Percentiles rank a stretch among this genome's conserved stretches.
Evolutionary conservation across 2,329 filamentous ascomycete genomes (phyloP).

Genomic region (Hymenoscyphus scutula): DNA sequence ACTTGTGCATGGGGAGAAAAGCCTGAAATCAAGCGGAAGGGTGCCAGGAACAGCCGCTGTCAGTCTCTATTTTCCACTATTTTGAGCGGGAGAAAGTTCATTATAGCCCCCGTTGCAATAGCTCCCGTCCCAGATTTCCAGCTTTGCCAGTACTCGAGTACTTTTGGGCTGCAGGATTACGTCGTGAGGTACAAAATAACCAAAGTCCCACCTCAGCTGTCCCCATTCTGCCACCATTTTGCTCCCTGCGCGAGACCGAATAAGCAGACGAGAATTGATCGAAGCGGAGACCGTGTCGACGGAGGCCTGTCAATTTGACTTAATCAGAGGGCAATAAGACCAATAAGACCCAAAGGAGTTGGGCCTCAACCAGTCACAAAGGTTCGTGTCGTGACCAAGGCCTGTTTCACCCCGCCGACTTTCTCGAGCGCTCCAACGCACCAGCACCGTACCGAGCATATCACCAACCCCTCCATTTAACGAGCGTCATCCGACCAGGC

Average conservation of each 20-base stretch:
- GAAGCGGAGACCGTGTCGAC: constrained; percentile 10
- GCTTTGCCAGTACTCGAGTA: not conserved
- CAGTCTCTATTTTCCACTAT: constrained; percentile 3
- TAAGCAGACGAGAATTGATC: constrained; percentile 17
- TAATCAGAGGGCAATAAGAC: too few species aligned
- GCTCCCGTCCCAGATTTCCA: constrained; percentile 20
- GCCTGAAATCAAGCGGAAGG: not conserved
- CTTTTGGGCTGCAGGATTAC: not conserved
- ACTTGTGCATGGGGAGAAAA: not conserved
- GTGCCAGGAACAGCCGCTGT: constrained; percentile 24
- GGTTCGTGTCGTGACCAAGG: not conserved
- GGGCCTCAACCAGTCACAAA: not conserved
- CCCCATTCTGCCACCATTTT: not conserved
- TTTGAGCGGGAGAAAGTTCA: not conserved
- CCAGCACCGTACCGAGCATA: too few species aligned
- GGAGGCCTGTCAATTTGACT: constrained; percentile 6
- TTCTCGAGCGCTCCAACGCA: constrained; percentile 19
- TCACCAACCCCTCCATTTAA: constrained; percentile 24
- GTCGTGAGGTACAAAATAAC: constrained; percentile 6
- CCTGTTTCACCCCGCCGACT: constrained; percentile 16
- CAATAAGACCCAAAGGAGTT: not conserved
- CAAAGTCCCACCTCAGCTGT: constrained; percentile 11
- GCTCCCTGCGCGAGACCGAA: constrained; percentile 7
- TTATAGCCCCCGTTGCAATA: constrained; percentile 18
- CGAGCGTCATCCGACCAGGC: constrained; percentile 24